These are phyloP conservation scores for Byssochlamys sp. DNA, from an alignment of 2,329 filamentous ascomycete genomes.

Conservation along the genomic window DNA sequence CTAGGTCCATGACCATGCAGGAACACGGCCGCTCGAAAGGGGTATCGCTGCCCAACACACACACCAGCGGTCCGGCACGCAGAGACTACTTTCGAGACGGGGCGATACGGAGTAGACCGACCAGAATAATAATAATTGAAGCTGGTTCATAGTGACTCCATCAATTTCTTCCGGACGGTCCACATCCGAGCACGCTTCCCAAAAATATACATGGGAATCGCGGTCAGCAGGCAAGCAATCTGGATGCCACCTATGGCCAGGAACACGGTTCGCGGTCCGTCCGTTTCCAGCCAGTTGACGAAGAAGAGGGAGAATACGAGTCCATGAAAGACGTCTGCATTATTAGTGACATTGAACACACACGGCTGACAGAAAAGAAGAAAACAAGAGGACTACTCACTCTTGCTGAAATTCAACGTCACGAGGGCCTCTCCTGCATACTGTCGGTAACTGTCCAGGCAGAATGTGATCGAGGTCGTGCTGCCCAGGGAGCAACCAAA, in stretches of 20 bases:
- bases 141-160: constrained; percentile 62
- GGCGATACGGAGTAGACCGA: not conserved
- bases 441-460: constrained; percentile 82
- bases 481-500: constrained; percentile 86
- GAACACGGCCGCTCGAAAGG: not conserved
- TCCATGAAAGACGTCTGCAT: constrained; percentile 67
- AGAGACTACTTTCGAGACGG: not conserved
- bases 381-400: constrained; percentile 26
- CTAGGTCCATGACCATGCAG: not conserved
- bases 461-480: constrained; percentile 87
- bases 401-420: constrained; percentile 89
- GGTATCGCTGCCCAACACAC: not conserved
- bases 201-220: constrained; percentile 88
- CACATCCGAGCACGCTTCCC: constrained; percentile 88
- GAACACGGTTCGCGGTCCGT: constrained; percentile 70
- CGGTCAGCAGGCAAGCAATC: constrained; percentile 59
- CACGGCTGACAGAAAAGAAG: not conserved
- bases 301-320: constrained; percentile 83
- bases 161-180: constrained; percentile 76
- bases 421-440: constrained; percentile 91
- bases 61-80: not conserved
- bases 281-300: constrained; percentile 65
- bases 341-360: not conserved
- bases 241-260: constrained; percentile 80
- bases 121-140: not conserved